Percentiles rank a stretch among this genome's conserved stretches.
These are phyloP conservation scores for Fagopyrum tataricum DNA, from an alignment of 148 eudicot species.

Conservation along the genomic window DNA sequence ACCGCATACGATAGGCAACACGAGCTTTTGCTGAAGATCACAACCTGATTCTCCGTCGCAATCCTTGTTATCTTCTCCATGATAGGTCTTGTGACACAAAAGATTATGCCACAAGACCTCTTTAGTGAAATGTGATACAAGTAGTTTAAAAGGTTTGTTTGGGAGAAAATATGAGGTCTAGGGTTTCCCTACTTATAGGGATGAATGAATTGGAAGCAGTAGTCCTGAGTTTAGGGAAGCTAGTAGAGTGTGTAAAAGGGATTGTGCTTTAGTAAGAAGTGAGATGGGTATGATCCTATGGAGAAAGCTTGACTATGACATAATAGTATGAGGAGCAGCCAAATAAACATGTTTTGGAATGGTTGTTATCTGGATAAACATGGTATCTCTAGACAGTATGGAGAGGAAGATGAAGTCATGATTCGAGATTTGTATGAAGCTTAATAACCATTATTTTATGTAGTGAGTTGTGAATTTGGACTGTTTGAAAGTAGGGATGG, in stretches of 20 bases:
- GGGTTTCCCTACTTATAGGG: conserved; percentile 41
- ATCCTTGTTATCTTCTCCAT: conserved; percentile 72
- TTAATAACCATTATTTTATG: neutral
- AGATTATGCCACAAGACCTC: conserved; percentile 20
- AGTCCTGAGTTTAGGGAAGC: no score
- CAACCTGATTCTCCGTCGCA: conserved; percentile 61
- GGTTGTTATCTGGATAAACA: conserved; percentile 16
- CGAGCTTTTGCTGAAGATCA: conserved; percentile 84
- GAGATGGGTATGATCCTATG: conserved; percentile 10
- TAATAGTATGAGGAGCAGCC: neutral
- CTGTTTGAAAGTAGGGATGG: conserved; percentile 11
- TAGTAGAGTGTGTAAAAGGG: conserved; percentile 38
- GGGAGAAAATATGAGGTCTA: conserved; percentile 25
- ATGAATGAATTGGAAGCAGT: conserved; percentile 9
- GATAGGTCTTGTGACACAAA: conserved; percentile 18
- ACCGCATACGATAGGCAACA: conserved; percentile 87
- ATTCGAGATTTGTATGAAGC: neutral
- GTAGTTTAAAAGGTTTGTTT: conserved; percentile 18
- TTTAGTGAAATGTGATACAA: no score
- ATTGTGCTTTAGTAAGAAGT: conserved; percentile 46
- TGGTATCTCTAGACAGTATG: neutral
- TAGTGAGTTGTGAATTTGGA: neutral
- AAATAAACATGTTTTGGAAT: conserved; percentile 17
- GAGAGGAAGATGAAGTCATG: conserved; percentile 9
- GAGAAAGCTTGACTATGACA: conserved; percentile 8